Percentiles rank a stretch among this genome's conserved stretches.
phyloP scores from a whole-genome alignment of 1,284 basidiomycete genomes.

The Sparassis latifolia region DNA sequence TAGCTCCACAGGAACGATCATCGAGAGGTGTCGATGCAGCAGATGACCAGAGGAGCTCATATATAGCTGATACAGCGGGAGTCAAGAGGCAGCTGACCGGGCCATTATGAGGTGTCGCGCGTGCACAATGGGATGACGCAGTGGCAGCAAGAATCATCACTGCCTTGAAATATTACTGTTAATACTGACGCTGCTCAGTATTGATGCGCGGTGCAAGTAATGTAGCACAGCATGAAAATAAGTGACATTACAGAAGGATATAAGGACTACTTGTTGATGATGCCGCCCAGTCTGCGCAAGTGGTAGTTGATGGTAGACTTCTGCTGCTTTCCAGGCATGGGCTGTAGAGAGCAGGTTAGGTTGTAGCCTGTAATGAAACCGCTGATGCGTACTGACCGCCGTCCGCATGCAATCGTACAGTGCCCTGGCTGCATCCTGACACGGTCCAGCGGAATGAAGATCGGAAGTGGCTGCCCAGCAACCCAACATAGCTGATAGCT shows the following conservation, averaged over 20 bases:
- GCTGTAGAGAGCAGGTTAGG: slow-evolving; percentile 33
- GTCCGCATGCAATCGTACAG: slow-evolving; percentile 86
- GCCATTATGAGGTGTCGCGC: too few relatives aligned
- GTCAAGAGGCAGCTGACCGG: too few relatives aligned
- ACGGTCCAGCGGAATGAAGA: slow-evolving; percentile 53
- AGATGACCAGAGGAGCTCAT: too few relatives aligned
- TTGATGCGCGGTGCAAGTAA: too few relatives aligned
- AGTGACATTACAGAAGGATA: not conserved
- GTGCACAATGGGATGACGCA: too few relatives aligned
- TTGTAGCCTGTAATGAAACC: not conserved
- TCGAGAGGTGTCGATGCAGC: too few relatives aligned
- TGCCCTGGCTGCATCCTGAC: slow-evolving; percentile 58
- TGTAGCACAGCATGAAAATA: too few relatives aligned
- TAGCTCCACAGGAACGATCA: too few relatives aligned
- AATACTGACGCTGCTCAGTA: too few relatives aligned
- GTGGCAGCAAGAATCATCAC: too few relatives aligned
- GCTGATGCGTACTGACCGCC: slow-evolving; percentile 47
- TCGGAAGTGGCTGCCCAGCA: slow-evolving; percentile 89
- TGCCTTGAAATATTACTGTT: too few relatives aligned
- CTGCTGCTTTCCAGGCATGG: slow-evolving; percentile 55
- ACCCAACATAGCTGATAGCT: slow-evolving; percentile 79
- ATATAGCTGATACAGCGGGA: too few relatives aligned
- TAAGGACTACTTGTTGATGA: slow-evolving; percentile 42
- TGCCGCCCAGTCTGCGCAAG: slow-evolving; percentile 70
- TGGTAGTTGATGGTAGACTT: slow-evolving; percentile 82